Percentiles rank a stretch among this genome's conserved stretches.
phyloP scores from a whole-genome alignment of 805 yeast genomes.

The Brettanomyces nanus region DNA sequence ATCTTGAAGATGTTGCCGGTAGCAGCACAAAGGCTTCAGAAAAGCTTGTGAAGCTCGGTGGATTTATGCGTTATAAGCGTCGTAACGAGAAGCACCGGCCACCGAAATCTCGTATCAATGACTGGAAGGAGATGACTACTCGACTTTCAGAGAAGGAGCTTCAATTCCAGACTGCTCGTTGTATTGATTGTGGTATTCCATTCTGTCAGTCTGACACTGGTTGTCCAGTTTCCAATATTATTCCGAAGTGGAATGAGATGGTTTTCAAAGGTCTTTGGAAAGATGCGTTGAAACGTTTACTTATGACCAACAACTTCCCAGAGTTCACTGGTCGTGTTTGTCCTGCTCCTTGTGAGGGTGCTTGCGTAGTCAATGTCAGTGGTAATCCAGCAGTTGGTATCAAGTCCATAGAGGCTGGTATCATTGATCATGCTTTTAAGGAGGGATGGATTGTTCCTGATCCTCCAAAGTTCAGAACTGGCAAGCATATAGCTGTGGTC shows the following conservation, averaged over 20 bases:
- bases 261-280: slow-evolving; percentile 93
- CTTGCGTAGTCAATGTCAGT: slow-evolving; percentile 77
- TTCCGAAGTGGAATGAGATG: slow-evolving; percentile 97
- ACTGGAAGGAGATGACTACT: slow-evolving; percentile 86
- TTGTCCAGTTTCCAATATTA: slow-evolving; percentile 93
- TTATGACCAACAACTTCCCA: slow-evolving; percentile 97
- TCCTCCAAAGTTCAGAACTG: slow-evolving; percentile 76
- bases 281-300: slow-evolving; percentile 82
- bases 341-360: slow-evolving; percentile 99
- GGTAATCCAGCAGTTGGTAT: slow-evolving; percentile 95
- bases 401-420: slow-evolving; percentile 91
- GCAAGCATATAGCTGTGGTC: slow-evolving; percentile 74
- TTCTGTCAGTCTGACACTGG: slow-evolving; percentile 98
- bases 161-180: slow-evolving; percentile 87
- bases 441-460: slow-evolving; percentile 92
- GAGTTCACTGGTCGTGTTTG: slow-evolving; percentile 97
- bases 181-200: slow-evolving; percentile 99
- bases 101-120: slow-evolving; percentile 66
- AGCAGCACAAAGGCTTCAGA: slow-evolving; percentile 36
- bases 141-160: slow-evolving; percentile 82
- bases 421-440: slow-evolving; percentile 91
- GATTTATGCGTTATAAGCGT: slow-evolving; percentile 90
- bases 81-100: slow-evolving; percentile 81
- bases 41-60: slow-evolving; percentile 72
- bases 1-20: slow-evolving; percentile 71